Evolutionary conservation across 2,329 filamentous ascomycete species (phyloP), one percentile per base, ranked within the genome.

Genomic region (Scorias spongiosa): DNA sequence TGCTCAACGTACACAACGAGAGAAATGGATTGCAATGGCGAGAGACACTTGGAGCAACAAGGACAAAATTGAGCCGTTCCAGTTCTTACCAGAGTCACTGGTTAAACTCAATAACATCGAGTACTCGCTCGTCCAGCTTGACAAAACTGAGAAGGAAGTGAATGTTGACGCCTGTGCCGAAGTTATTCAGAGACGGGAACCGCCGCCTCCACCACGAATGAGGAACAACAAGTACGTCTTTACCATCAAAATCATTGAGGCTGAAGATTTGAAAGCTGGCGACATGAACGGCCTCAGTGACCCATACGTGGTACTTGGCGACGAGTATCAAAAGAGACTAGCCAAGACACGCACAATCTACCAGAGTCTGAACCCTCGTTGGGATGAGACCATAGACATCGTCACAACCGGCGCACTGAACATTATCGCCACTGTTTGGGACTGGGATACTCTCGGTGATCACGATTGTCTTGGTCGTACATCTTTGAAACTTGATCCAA

Each of bases 31-130:
- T 67, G 84, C 93, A 54, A 79, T 89, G 57, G 91, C 91, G 9
- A 93, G 91, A 62, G 91, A 96, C 58, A 84, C 88, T 3, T 93
- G 88, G 80, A 54, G 51, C n/a, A 83, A 80, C 51, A 93, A 88
- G 61, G 88, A 95, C 49, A 93, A 88, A 63, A 80, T 91, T 36
- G 89, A 95, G 57, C 91, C 91, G 0, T 98, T 96, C 64, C 88
- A 96, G 50, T 98, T 98, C 66, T 91, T 87, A 54, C 79, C 86
- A 2, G 84, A 94, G 76, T 95, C 88, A 5, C 83, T 98, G 55
- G 87, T 98, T 49, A 98, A 96, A 64, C 75, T 98, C 53, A 98
- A 98, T 70, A 93, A 98, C 57, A 80, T 98, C 51, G 89, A 95
- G 64, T 96, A 86, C 63, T 89, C 88, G 5, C 87, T 93, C 66